Evolutionary conservation across 1,284 basidiomycete genomes (phyloP).

Genomic region (Blastosporella zonata): DNA sequence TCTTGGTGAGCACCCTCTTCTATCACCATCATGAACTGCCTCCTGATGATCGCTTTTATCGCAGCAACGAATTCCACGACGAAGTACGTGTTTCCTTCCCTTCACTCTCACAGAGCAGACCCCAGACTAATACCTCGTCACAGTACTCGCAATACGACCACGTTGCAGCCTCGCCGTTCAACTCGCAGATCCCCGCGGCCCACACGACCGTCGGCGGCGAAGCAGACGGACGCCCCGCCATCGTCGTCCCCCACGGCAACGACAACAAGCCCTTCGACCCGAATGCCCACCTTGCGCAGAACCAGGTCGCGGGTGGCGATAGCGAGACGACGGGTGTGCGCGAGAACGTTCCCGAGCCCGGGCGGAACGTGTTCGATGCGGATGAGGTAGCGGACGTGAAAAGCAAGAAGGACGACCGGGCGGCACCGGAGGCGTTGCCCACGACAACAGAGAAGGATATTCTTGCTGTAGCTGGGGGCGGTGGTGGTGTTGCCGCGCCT

Average conservation of each 20-base stretch:
- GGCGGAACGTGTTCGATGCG: conserved; percentile 61
- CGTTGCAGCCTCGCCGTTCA: conserved; percentile 37
- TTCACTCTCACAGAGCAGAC: background rate
- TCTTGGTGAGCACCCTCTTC: conserved; percentile 60
- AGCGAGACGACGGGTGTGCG: conserved; percentile 40
- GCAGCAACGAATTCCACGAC: conserved; percentile 61
- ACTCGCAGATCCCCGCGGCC: conserved; percentile 33
- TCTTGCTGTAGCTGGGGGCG: conserved; percentile 30
- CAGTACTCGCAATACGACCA: conserved; percentile 56
- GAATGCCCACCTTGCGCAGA: conserved; percentile 6
- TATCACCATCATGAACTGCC: background rate
- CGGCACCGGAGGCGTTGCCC: conserved; percentile 20
- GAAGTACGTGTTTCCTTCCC: conserved; percentile 42
- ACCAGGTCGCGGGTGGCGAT: conserved; percentile 7
- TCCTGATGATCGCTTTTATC: conserved; percentile 8
- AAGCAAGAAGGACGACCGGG: conserved; percentile 23
- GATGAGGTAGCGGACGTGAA: conserved; percentile 37
- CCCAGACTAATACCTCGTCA: background rate
- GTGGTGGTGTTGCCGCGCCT: conserved; percentile 14
- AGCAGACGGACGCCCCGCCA: conserved; percentile 40
- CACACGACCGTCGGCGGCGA: conserved; percentile 47
- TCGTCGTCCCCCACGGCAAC: conserved; percentile 38
- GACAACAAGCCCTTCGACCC: conserved; percentile 23
- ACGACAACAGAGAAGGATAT: conserved; percentile 33
- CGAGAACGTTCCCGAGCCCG: conserved; percentile 54